Percentiles rank a stretch among this genome's conserved stretches.
These are phyloP conservation scores for Candida maesae DNA, from an alignment of 805 yeast species.

Conservation along the genomic window DNA sequence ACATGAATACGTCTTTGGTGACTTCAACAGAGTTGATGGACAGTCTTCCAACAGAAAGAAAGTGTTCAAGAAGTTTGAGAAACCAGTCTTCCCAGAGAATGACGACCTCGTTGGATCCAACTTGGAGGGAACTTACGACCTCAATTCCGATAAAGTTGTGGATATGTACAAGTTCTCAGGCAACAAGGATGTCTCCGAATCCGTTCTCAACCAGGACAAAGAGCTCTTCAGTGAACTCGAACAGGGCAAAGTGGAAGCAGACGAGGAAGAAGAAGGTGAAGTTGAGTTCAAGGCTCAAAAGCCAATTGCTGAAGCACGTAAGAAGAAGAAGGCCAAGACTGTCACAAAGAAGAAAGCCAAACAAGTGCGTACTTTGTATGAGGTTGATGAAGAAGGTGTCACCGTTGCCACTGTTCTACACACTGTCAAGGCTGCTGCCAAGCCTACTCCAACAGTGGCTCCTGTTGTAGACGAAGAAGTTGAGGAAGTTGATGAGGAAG, in stretches of 20 bases:
- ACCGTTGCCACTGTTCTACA: conserved; percentile 28
- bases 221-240: conserved; percentile 24
- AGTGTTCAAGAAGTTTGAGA: conserved; percentile 21
- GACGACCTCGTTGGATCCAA: conserved; percentile 13
- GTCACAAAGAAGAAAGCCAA: conserved; percentile 6
- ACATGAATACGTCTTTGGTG: conserved; percentile 19
- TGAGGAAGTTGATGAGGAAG: background rate
- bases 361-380: conserved; percentile 26
- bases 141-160: conserved; percentile 23
- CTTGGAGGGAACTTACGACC: conserved; percentile 23
- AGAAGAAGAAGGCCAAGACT: conserved; percentile 14
- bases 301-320: conserved; percentile 20
- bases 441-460: conserved; percentile 31
- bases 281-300: conserved; percentile 25
- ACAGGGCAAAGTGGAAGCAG: conserved; percentile 21
- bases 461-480: too few relatives aligned
- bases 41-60: conserved; percentile 19
- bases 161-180: conserved; percentile 12
- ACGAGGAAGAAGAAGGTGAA: conserved; percentile 27
- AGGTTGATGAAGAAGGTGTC: conserved; percentile 25
- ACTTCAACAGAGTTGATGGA: conserved; percentile 18
- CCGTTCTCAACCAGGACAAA: conserved; percentile 20
- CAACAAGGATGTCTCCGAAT: conserved; percentile 12
- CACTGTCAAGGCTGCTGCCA: conserved; percentile 27
- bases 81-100: conserved; percentile 11